Conservation (phyloP, 345 rosid species). For the Barbarea vulgaris region DNA sequence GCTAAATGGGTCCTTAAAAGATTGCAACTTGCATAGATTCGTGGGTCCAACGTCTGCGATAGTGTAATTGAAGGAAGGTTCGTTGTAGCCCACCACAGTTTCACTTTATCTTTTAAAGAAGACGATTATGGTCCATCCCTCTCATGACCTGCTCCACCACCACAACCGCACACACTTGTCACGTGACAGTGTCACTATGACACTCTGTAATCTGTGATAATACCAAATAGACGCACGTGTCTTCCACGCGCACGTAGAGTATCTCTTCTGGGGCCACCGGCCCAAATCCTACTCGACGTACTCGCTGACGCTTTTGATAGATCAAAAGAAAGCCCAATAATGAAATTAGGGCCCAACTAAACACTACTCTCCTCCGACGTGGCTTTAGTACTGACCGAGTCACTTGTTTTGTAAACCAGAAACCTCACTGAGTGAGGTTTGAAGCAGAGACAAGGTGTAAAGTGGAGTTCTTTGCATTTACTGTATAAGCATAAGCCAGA, state of each 20-base stretch:
- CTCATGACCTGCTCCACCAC: conserved; percentile 18
- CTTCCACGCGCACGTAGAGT: conserved; percentile 12
- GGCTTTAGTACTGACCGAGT: background rate
- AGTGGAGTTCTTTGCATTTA: background rate
- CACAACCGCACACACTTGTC: conserved; percentile 15
- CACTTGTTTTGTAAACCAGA: background rate
- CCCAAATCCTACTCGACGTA: background rate
- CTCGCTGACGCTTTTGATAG: conserved; percentile 9
- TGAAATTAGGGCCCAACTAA: background rate
- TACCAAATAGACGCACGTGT: background rate
- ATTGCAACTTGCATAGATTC: conserved; percentile 38
- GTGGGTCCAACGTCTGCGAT: conserved; percentile 38
- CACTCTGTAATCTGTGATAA: conserved; percentile 3
- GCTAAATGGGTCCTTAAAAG: conserved; percentile 23
- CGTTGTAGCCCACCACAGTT: conserved; percentile 24
- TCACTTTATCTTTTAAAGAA: conserved; percentile 5
- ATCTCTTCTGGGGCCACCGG: conserved; percentile 19
- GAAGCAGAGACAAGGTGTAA: background rate
- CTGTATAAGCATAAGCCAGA: background rate
- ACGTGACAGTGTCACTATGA: conserved; percentile 18
- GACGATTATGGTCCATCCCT: conserved; percentile 15
- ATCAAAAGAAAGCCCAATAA: background rate
- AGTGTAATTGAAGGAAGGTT: conserved; percentile 27
- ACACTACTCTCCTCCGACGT: background rate
- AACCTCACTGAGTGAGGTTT: background rate